Conservation (phyloP, 1,139 yeast species). For the Magnusiomyces ingens region DNA sequence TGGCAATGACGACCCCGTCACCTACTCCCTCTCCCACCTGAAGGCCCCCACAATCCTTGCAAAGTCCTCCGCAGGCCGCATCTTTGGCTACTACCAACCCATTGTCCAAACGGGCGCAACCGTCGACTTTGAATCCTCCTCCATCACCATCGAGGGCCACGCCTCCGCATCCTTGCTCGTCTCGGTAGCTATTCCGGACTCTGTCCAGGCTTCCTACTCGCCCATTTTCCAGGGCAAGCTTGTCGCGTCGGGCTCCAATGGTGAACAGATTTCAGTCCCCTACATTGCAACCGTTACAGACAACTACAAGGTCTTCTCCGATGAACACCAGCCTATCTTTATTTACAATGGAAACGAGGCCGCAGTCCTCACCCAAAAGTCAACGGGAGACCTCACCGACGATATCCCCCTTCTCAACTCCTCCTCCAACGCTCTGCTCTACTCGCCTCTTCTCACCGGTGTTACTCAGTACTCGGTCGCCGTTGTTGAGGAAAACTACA, state of each 20-base stretch:
- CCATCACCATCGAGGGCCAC: conserved; percentile 8
- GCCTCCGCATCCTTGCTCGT: conserved; percentile 5
- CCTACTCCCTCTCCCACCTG: conserved; percentile 16
- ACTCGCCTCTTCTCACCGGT: conserved; percentile 3
- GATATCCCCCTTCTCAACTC: neutral
- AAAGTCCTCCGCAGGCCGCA: conserved; percentile 1
- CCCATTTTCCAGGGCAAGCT: conserved; percentile 12
- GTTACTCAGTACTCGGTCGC: neutral
- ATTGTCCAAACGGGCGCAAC: conserved; percentile 5
- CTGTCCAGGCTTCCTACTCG: neutral
- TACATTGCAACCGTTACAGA: conserved; percentile 9
- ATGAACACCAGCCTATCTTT: conserved; percentile 6
- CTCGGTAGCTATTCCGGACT: conserved; percentile 7
- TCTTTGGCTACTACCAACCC: conserved; percentile 15
- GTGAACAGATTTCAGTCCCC: conserved; percentile 6
- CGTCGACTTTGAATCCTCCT: neutral
- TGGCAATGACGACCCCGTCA: conserved; percentile 14
- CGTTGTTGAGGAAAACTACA: conserved; percentile 3
- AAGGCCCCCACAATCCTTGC: conserved; percentile 16
- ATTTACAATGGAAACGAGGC: conserved; percentile 2
- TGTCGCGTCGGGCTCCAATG: conserved; percentile 1
- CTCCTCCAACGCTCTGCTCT: neutral
- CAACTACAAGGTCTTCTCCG: conserved; percentile 8
- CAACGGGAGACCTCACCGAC: neutral
- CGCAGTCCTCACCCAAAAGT: neutral